These are phyloP conservation scores for Neopestalotiopsis sp. DNA, from an alignment of 2,329 filamentous ascomycete species.

Conservation along the genomic window DNA sequence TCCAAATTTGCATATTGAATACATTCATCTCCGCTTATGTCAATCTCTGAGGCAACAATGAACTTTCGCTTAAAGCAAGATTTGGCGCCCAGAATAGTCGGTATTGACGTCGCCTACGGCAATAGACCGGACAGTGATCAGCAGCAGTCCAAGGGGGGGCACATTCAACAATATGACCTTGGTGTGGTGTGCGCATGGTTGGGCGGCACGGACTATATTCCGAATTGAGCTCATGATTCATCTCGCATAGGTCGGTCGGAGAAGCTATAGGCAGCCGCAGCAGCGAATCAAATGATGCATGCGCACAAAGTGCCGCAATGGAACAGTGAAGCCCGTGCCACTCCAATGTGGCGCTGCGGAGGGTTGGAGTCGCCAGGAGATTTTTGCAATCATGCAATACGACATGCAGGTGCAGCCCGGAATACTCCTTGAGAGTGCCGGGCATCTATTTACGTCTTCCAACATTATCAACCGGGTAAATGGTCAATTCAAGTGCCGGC, in stretches of 20 bases:
- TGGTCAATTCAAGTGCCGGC: neutral
- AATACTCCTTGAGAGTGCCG: neutral
- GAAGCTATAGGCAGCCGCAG: too few species aligned
- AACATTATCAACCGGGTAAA: neutral
- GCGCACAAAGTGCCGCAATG: neutral
- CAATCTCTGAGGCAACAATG: too few species aligned
- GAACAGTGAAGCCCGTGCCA: neutral
- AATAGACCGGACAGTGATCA: too few species aligned
- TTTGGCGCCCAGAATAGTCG: too few species aligned
- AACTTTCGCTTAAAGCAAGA: too few species aligned
- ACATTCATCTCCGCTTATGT: too few species aligned
- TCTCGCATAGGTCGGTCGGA: neutral
- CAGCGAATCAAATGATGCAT: neutral
- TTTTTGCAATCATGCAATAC: neutral
- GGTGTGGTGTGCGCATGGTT: neutral
- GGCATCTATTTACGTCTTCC: neutral
- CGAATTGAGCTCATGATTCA: neutral
- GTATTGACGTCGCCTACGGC: too few species aligned
- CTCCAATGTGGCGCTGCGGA: neutral
- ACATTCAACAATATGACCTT: neutral
- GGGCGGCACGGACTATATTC: neutral
- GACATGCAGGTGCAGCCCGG: neutral
- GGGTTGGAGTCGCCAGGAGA: neutral
- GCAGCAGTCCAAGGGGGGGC: too few species aligned
- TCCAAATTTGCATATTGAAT: too few species aligned